Base-by-base conservation (phyloP, 2,329 filamentous ascomycete genomes). In the Sporothrix protearum region DNA sequence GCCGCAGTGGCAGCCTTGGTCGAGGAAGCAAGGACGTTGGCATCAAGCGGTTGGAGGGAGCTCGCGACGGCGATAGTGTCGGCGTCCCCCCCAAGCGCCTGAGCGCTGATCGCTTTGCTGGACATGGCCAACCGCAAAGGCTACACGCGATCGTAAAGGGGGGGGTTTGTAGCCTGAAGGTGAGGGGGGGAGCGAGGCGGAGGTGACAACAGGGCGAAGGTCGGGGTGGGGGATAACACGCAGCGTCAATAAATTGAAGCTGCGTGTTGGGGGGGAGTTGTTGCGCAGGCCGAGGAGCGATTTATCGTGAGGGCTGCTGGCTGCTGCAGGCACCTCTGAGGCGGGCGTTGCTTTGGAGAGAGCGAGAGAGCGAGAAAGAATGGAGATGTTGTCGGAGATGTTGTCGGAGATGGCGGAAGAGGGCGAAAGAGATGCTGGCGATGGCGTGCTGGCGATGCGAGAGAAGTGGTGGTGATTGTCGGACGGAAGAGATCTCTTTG, bases 91-190 rank as follows among this genome's bases (percentile, higher is more conserved):
- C 81, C 79, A 77, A 82, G 79, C 81, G 81, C 81, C 78, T 79
- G 77, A 79, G 80, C 83, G 82, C 83, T 82, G 82, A 82, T 83
- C 82, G 83, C 83, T 83, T 86, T 82, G 80, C 82, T 84, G 81
- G 85, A 85, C 86, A 88, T 88, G 81, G 78, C 74, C 72, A 73
- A 75, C 64, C 69, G 70, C 74, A 72, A 57, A 71, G 75, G 75
- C 75, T 76, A 75, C 75, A 76, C 73, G 75, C 75, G 75, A 76
- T 75, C 74, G 73, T 73, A 39, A 73, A 67, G 71, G 74, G 74
- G 74, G 74, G 73, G 73, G 42, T 42, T 22, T 75, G 74, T 74
- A 75, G 74, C 74, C 74, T 69, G 70, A 57, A 74, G 68, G 68
- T 66, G 69, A 68, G 33, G 42, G 51, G 68, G 49, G 57, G 39